These are phyloP conservation scores for Pseudocercospora eumusae DNA, from an alignment of 2,329 filamentous ascomycete species.

Conservation along the genomic window DNA sequence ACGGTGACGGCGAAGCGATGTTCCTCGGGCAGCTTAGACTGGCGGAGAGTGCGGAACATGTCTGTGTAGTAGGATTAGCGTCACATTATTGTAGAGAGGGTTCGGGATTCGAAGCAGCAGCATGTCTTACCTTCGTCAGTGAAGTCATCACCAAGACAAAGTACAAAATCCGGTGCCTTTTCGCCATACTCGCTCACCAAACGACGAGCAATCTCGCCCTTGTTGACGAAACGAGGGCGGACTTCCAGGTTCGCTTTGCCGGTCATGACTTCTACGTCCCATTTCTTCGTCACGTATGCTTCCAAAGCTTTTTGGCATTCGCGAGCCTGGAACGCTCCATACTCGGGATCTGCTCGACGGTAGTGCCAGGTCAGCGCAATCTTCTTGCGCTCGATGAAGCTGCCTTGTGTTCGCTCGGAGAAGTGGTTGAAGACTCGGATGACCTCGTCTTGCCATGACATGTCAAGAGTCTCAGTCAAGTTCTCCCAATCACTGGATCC, in stretches of 20 bases:
- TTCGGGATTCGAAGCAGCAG: too few relatives aligned
- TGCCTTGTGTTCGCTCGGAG: conserved; percentile 84
- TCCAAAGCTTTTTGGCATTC: conserved; percentile 83
- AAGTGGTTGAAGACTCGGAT: conserved; percentile 82
- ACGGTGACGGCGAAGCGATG: conserved; percentile 90
- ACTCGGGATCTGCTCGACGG: conserved; percentile 83
- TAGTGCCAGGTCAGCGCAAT: conserved; percentile 98
- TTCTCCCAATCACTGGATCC: conserved; percentile 80
- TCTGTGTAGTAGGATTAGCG: too few relatives aligned
- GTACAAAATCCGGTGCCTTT: conserved; percentile 74
- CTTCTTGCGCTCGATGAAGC: conserved; percentile 91
- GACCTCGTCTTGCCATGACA: conserved; percentile 89
- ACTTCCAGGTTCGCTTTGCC: conserved; percentile 98
- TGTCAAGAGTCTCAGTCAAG: conserved; percentile 79
- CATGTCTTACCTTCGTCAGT: conserved; percentile 99
- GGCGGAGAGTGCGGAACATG: conserved; percentile 78
- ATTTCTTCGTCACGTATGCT: conserved; percentile 71
- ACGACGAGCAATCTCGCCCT: conserved; percentile 88
- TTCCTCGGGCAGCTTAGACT: conserved; percentile 58
- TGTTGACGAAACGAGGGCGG: conserved; percentile 95
- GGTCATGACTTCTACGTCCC: conserved; percentile 93
- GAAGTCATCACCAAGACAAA: conserved; percentile 93
- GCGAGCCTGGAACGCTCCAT: conserved; percentile 73
- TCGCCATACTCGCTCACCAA: conserved; percentile 73
- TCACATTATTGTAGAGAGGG: too few relatives aligned